Base-by-base conservation (phyloP, 768 basidiomycete species). In the Boletus subparvulus region DNA sequence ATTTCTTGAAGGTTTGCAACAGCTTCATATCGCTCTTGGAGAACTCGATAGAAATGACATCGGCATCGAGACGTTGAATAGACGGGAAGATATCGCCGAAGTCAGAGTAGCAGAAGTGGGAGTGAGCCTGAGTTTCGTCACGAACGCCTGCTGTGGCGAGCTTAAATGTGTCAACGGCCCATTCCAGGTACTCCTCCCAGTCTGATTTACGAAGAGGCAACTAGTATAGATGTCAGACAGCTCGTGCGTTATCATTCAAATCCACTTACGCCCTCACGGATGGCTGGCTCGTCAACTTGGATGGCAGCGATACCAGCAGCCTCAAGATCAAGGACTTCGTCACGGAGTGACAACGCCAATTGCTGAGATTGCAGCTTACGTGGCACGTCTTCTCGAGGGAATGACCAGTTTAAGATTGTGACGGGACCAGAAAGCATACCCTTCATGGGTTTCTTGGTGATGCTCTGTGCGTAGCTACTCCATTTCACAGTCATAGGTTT, bases 321-420 rank as follows among this genome's bases (percentile, higher is more conserved):
- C 79, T 95, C 93, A 67, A 98, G 91, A 79, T 99, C 97, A 63
- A 94, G 64, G 61, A 99, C 97, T 75, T 99, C 97, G 70, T 98
- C 97, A 64, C 97, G 94, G 71, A 99, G 92, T 54, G 97, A 89
- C 61, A 99, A 84, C 54, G 97, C 97, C 63, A 99, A 86, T 75
- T 99, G 97, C 82, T 95, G 94, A 73, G 94, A 94, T 79, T 99
- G 97, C 62, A 95, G 75, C 78, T 98, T 96, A 72, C 92, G 92
- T 52, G 90, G 85, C 64, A 98, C 90, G 72, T 99, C 97, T 63
- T 93, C 93, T 75, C 97, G 96, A 69, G 97, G 97, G 95, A 99
- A 99, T 35, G 97, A 98, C 97, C 97, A 99, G 84, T 98, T 98
- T 76, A 98, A 86, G 77, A 99, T 97, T 60, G 94, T 94, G 74